Base-by-base conservation (phyloP, 225 moss, liverwort and hornwort genomes). In the Lunularia cruciata region DNA sequence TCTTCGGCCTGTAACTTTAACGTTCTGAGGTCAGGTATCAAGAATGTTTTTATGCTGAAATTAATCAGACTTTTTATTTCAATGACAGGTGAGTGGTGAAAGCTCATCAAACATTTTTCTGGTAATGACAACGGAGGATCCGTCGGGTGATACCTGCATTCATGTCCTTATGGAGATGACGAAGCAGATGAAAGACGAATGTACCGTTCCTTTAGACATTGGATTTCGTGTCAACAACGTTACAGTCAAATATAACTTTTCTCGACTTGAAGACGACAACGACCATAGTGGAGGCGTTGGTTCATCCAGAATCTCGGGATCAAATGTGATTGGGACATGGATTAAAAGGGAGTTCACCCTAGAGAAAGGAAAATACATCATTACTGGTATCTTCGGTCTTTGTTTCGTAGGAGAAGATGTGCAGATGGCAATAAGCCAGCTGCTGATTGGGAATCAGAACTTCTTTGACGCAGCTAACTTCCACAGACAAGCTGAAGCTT, bases 351-450 rank as follows among this genome's bases (percentile, higher is more conserved):
- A 80, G 0, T 80, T 73, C 26, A 28, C 47, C n/a, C 8, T 84
- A 45, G 49, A 71, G 7, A 46, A 68, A 70, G 67, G 71, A 52
- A 37, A 46, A 22, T 57, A 60, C 27, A 62, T 25, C n/a, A 55
- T 84, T 3, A 68, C 70, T 55, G 77, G 49, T 30, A 34, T 82
- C 33, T 74, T 74, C 26, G 81, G 75, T 48, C 27, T 82, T 36
- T 82, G 61, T 42, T 70, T 77, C 15, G 11, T 47, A 37, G 77
- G 70, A 18, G 60, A 52, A 60, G 57, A 77, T 49, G 26, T 75
- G 22, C 70, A 53, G 74, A 74, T 71, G 16, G 9, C 77, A 23
- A 47, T 82, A 37, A 77, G 77, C 27, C 71, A 77, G 55, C 47
- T 74, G 23, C 54, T 82, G 3, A 70, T 19, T 5, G 74, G 74